Evolutionary conservation across 176 grass and related monocot genomes (phyloP).

Genomic region (Lolium perenne): DNA sequence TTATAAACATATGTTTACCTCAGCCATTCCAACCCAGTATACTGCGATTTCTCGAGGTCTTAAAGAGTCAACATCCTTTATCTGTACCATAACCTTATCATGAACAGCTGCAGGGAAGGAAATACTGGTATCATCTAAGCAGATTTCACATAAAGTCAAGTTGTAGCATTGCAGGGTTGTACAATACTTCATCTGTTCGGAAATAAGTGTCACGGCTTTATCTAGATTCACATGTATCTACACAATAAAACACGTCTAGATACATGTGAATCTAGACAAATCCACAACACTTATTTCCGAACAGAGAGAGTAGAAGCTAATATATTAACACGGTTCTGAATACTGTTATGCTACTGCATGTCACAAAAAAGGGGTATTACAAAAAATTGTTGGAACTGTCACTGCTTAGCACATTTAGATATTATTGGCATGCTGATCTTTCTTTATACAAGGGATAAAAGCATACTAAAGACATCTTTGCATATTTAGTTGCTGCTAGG

Average conservation of each 20-base stretch:
- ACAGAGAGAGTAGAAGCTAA: background rate
- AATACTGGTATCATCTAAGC: conserved; percentile 35
- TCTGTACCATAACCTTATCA: conserved; percentile 65
- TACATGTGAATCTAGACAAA: too few species aligned
- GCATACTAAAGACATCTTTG: background rate
- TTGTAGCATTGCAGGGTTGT: background rate
- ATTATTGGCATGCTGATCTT: background rate
- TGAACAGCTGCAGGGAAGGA: conserved; percentile 64
- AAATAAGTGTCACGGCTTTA: too few species aligned
- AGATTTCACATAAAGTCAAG: conserved; percentile 33
- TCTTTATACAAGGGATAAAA: background rate
- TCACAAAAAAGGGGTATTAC: background rate
- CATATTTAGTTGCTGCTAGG: conserved; percentile 4
- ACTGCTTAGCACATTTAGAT: conserved; percentile 31
- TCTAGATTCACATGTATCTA: too few species aligned
- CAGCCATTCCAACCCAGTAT: conserved; percentile 92
- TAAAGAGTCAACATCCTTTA: conserved; percentile 74
- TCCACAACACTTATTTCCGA: too few species aligned
- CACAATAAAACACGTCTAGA: too few species aligned
- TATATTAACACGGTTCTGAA: background rate
- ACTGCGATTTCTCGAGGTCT: conserved; percentile 65
- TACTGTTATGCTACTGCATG: conserved; percentile 4
- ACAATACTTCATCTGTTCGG: background rate
- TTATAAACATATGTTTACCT: conserved; percentile 59
- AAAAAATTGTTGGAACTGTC: background rate